Base-by-base conservation (phyloP, 129 eudicot species). In the Flaveria ramosissima region DNA sequence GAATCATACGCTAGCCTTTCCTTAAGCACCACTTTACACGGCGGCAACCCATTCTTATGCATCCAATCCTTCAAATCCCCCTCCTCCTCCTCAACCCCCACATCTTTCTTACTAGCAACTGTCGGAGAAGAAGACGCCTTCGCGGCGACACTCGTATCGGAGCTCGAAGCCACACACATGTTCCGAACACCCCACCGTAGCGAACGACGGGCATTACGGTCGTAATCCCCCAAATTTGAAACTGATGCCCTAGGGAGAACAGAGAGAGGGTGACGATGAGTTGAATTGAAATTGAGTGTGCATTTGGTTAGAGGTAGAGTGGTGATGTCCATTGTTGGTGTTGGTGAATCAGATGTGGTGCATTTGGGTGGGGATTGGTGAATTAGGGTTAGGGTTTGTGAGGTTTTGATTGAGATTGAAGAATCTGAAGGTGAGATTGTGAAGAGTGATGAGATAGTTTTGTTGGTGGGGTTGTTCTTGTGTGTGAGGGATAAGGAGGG, bases 31-130 rank as follows among this genome's bases (percentile, higher is more conserved):
- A 91, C 93, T 61, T 91, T 93, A 76, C 97, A 89, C 9, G 92
- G 90, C n/a, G 98, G 98, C 48, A 94, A 82, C 11, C 98, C 98
- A 46, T 94, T 94, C n/a, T 81, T 59, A 39, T 94, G 93, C 98
- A 91, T 94, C 97, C 97, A 94, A 15, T 84, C 65, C 69, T 91
- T 91, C 90, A 94, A 87, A 60, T 94, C 96, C 10, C 77, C 92
- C 2, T 67, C 79, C 32, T 67, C 79, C 32, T 91, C 85, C 5
- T 85, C 91, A 60, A 60, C 6, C 39, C 26, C 66, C 0, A 66
- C 82, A 55, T 70, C 86, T 45, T 81, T 82, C 68, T 76, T 83
- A 75, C 78, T 76, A 10, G 81, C 77, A 71, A 71, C 75, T n/a
- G 72, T 86, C 7, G n/a, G 72, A 51, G 86, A 84, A 53, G 30